Evolutionary conservation across 1,284 basidiomycete genomes (phyloP).

Genomic region (Puccinia novopanici): DNA sequence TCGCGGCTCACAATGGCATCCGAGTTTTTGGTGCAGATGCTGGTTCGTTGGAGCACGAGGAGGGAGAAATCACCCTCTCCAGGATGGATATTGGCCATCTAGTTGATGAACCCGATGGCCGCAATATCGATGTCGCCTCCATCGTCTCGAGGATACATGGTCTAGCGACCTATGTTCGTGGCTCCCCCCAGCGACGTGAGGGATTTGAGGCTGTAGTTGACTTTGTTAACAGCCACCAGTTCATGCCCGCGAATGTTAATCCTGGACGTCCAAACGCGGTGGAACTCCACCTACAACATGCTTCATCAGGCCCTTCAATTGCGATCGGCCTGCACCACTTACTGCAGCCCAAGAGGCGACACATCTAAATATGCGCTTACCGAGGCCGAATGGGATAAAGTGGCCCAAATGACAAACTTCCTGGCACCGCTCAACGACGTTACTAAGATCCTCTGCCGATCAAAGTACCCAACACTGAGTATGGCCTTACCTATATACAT

Average conservation of each 20-base stretch:
- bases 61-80: background rate
- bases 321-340: background rate
- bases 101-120: background rate
- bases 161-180: background rate
- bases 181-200: background rate
- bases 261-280: too few relatives aligned
- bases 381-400: background rate
- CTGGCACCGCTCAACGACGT: slow-evolving; percentile 7
- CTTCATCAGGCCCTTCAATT: slow-evolving; percentile 2
- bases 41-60: background rate
- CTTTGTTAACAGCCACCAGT: background rate
- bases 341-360: background rate
- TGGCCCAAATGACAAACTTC: background rate
- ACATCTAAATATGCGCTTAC: background rate
- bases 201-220: background rate
- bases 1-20: background rate
- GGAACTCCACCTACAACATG: background rate
- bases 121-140: background rate
- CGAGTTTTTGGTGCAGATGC: background rate
- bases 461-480: slow-evolving; percentile 34
- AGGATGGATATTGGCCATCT: background rate
- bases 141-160: background rate
- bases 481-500: slow-evolving; percentile 20
- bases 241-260: background rate
- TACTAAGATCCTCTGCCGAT: slow-evolving; percentile 21